A percentile compares a stretch with the other conserved stretches of the same genome.
Evolutionary conservation across 2,329 filamentous ascomycete species (phyloP).

Genomic region (Calonectria leucothoes): DNA sequence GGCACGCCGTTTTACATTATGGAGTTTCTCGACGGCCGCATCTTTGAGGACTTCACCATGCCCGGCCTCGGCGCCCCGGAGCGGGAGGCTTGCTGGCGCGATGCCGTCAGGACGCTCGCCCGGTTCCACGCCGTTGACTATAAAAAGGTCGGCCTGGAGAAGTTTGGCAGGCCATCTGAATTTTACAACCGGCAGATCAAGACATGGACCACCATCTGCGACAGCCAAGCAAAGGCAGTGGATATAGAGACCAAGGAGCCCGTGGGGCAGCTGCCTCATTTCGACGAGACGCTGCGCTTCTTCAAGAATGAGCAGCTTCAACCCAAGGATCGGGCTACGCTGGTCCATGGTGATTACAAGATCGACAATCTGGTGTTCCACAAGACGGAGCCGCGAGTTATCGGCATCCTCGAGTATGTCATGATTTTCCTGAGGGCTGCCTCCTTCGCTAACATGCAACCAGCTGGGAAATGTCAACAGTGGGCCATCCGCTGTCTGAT

Average conservation of each 20-base stretch:
- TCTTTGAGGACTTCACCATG: slow-evolving; percentile 89
- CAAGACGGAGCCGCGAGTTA: slow-evolving; percentile 86
- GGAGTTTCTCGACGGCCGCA: slow-evolving; percentile 93
- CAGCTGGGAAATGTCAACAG: slow-evolving; percentile 96
- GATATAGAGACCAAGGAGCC: slow-evolving; percentile 82
- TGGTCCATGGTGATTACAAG: slow-evolving; percentile 98
- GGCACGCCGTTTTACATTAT: slow-evolving; percentile 98
- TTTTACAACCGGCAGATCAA: slow-evolving; percentile 90
- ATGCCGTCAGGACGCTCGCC: slow-evolving; percentile 84
- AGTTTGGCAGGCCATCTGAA: slow-evolving; percentile 78
- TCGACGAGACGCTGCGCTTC: slow-evolving; percentile 82
- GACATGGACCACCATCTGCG: slow-evolving; percentile 84
- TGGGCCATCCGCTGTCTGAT: slow-evolving; percentile 95
- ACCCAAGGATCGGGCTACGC: slow-evolving; percentile 80
- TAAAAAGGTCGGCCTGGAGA: slow-evolving; percentile 72
- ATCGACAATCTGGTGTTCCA: slow-evolving; percentile 93
- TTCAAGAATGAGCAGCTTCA: slow-evolving; percentile 77
- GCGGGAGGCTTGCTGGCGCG: slow-evolving; percentile 84
- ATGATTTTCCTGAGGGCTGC: not conserved
- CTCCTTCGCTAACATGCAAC: not conserved
- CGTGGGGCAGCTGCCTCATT: slow-evolving; percentile 87
- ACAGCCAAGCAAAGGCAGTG: slow-evolving; percentile 77
- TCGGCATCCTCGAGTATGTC: slow-evolving; percentile 87
- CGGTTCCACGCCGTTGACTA: slow-evolving; percentile 84
- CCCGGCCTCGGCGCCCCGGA: slow-evolving; percentile 77